Base-by-base conservation (phyloP, 768 basidiomycete species). In the Daedalea quercina region DNA sequence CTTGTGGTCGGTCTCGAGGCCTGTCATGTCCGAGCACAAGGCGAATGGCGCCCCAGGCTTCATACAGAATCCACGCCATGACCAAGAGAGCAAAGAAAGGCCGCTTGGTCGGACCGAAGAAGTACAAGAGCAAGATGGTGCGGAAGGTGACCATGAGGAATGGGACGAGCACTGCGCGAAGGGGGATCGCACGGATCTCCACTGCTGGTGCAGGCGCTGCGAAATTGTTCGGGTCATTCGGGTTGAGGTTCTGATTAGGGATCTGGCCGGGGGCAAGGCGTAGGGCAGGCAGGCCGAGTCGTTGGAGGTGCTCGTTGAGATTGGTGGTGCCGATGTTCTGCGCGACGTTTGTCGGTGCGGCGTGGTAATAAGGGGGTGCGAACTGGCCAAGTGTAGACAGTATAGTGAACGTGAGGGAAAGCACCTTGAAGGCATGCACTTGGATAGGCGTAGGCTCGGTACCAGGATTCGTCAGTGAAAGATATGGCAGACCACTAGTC, bases 61-160 rank as follows among this genome's bases (percentile, higher is more conserved):
- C 87, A 63, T 86, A 90, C 23, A 84, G 51, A 65, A 87, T 79
- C 85, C 85, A 89, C 1, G 73, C 78, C 22, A 82, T 67, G 26
- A 90, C 75, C 52, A 88, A 68, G 35, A 86, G 57, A 33, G 81
- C 84, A 54, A 89, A 77, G 19, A 89, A 63, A 4, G 87, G 87
- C 51, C 86, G 85, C 57, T 84, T 76, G 7, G 84, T 76, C 0
- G 87, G 87, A 3, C 84, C 82, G 60, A 90, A 82, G 65, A 90
- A 87, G 66, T 89, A 90, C 2, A 90, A 72, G 25, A 90, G 70
- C 12, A 90, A 72, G 12, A 79, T 59, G 3, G 83, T 86, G 50
- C 87, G 82, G 60, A 89, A 73, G 7, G 79, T 52, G n/a, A 89
- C 75, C 75, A 89, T 77, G 50, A 83, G 59, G 13, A 88, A 63